Percentiles rank a stretch among this genome's conserved stretches.
Conservation (phyloP, 345 rosid species). For the rapeseed (Brassica napus) region DNA sequence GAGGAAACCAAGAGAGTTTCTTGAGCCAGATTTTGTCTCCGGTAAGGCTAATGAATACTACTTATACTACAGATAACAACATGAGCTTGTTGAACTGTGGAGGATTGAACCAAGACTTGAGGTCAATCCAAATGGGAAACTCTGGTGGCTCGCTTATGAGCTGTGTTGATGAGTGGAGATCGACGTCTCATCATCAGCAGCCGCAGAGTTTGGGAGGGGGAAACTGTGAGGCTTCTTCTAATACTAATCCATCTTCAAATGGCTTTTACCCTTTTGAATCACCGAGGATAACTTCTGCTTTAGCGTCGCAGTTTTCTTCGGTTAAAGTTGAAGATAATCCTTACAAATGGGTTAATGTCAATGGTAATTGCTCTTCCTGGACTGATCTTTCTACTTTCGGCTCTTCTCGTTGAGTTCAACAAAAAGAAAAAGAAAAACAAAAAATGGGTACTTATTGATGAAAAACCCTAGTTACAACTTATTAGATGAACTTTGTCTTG, state of each 20-base stretch:
- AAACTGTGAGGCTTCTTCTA: conserved; percentile 30
- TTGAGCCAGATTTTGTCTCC: conserved; percentile 57
- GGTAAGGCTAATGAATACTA: conserved; percentile 26
- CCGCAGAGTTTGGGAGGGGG: conserved; percentile 19
- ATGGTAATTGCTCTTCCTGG: conserved; percentile 40
- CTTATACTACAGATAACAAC: conserved; percentile 36
- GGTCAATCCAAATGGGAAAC: conserved; percentile 34
- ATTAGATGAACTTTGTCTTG: conserved; percentile 25
- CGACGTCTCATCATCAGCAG: conserved; percentile 14
- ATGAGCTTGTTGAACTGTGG: conserved; percentile 41
- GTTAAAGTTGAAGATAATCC: conserved; percentile 45
- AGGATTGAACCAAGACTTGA: conserved; percentile 37
- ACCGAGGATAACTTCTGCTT: conserved; percentile 30
- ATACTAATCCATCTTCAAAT: conserved; percentile 28
- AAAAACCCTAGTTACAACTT: conserved; percentile 26
- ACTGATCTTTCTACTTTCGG: conserved; percentile 39
- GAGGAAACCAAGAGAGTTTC: conserved; percentile 41
- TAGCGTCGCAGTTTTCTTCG: conserved; percentile 38
- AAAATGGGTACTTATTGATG: conserved; percentile 21
- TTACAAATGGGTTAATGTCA: conserved; percentile 40
- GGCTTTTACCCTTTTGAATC: conserved; percentile 40
- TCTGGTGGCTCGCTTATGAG: conserved; percentile 36
- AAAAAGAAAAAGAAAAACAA: neutral
- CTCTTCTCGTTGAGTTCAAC: conserved; percentile 38
- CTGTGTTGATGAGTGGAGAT: conserved; percentile 38